A percentile compares a stretch with the other conserved stretches of the same genome.
Conservation (phyloP, 768 basidiomycete species). For the Baorangia bicolor region DNA sequence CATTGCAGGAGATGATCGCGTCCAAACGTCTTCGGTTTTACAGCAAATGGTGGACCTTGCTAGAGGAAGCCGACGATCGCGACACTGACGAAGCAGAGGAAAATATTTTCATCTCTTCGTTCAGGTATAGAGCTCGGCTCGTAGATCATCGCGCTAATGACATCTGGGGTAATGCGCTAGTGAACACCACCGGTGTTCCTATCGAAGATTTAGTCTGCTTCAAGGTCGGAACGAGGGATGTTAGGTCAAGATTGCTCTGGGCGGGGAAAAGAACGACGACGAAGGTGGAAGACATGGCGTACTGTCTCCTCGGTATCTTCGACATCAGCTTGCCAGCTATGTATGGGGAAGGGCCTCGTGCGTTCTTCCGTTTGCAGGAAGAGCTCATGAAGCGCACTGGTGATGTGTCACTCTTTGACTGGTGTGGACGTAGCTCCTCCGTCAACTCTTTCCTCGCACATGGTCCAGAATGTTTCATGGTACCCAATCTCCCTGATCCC, state of each 20-base stretch:
- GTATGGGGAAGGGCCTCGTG: constrained; percentile 29
- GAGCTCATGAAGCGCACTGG: constrained; percentile 29
- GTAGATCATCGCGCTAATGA: constrained; percentile 16
- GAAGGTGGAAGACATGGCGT: constrained; percentile 30
- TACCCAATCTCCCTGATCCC: constrained; percentile 1
- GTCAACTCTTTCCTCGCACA: constrained; percentile 25
- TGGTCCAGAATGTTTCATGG: constrained; percentile 16
- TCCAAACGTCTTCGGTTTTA: constrained; percentile 30
- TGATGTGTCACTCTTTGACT: constrained; percentile 26
- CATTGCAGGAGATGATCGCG: constrained; percentile 28
- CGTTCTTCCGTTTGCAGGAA: constrained; percentile 30
- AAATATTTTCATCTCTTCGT: constrained; percentile 12
- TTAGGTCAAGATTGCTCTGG: constrained; percentile 25
- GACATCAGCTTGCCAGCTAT: constrained; percentile 26
- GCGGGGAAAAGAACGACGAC: constrained; percentile 28
- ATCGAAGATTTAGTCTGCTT: constrained; percentile 9
- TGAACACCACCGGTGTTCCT: constrained; percentile 15
- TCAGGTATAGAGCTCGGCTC: constrained; percentile 19
- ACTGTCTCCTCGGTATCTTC: constrained; percentile 32
- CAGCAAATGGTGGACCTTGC: constrained; percentile 22
- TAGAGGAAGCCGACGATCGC: constrained; percentile 22
- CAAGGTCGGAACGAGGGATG: constrained; percentile 13
- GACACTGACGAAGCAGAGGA: constrained; percentile 12
- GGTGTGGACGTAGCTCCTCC: constrained; percentile 20
- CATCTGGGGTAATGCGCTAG: constrained; percentile 16